Evolutionary conservation across 78 protist species (phyloP), one percentile per base, ranked within the genome.

Genomic region (Tieghemostelium lacteum): DNA sequence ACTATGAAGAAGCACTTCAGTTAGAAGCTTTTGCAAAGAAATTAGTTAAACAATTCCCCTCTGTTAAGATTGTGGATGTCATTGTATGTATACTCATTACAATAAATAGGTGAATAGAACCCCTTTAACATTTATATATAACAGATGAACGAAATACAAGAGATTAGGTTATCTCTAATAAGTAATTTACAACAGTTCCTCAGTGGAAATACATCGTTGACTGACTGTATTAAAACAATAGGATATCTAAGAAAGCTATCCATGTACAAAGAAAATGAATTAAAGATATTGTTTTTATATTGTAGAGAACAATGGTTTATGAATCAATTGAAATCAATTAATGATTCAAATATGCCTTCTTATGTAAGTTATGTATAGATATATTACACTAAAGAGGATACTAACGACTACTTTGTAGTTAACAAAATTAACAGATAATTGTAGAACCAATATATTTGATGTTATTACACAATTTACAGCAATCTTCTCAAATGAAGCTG

Each of bases 401-500:
- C 8, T 61, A n/a, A n/a, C 22, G 31, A 61, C n/a, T 61, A 61
- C 2, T 26, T 26, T 28, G 5, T 67, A 83, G 89, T 42, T 83
- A 31, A 83, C 89, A 28, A 83, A 83, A 83, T 69, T 69, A 28
- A 83, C 91, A 69, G 91, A 83, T 52, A 55, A 78, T 69, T 83
- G 71, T 58, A 66, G 91, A 83, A 69, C 78, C 1, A 83, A 83
- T 58, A 69, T 83, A 20, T 83, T 83, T 29, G 91, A 83, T 69
- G 69, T 83, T 31, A 66, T 83, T 7, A 83, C 91, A 33, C 91
- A 83, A 33, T 83, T 67, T 70, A 83, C 54, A 69, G 91, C 91
- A 28, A 69, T 83, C 17, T 83, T 83, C 29, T 83, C 91, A 55
- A 73, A 69, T 77, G 87, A 77, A 37, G 26, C 61, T 16, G 60